Evolutionary conservation across 2,329 filamentous ascomycete species (phyloP).

Genomic region (Dactylella cylindrospora): DNA sequence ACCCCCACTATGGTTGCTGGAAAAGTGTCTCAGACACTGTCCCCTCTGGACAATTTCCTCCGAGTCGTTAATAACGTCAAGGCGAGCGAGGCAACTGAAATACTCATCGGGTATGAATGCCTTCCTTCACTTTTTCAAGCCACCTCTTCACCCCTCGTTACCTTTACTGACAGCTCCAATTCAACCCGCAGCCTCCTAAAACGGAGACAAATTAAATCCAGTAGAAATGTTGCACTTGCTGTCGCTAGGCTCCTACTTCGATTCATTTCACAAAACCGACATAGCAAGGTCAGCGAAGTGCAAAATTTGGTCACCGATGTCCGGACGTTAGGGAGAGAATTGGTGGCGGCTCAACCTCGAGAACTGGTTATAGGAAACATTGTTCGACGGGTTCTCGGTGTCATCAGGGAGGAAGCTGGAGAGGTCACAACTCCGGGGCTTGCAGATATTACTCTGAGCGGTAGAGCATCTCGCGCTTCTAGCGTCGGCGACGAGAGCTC

Average conservation of each 20-base stretch:
- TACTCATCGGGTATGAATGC: slow-evolving; percentile 20
- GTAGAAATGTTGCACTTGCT: slow-evolving; percentile 84
- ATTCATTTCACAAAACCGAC: slow-evolving; percentile 71
- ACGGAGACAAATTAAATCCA: slow-evolving; percentile 82
- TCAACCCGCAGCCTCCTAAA: slow-evolving; percentile 70
- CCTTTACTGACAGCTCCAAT: slow-evolving; percentile 43
- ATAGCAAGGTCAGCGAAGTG: slow-evolving; percentile 70
- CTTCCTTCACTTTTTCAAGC: background rate
- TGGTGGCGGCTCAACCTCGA: slow-evolving; percentile 80
- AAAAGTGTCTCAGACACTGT: slow-evolving; percentile 20
- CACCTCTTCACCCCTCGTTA: background rate
- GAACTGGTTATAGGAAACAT: slow-evolving; percentile 95
- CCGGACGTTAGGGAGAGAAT: slow-evolving; percentile 71
- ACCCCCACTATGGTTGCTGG: slow-evolving; percentile 23
- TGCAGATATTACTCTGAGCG: slow-evolving; percentile 19
- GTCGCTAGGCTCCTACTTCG: slow-evolving; percentile 85
- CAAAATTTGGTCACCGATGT: slow-evolving; percentile 77
- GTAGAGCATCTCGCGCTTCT: slow-evolving; percentile 29
- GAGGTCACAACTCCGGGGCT: slow-evolving; percentile 61
- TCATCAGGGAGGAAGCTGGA: slow-evolving; percentile 88
- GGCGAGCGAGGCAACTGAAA: slow-evolving; percentile 28
- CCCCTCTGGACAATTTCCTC: slow-evolving; percentile 28
- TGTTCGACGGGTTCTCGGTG: slow-evolving; percentile 80
- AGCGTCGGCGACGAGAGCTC: slow-evolving; percentile 34
- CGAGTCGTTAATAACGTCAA: slow-evolving; percentile 25